Base-by-base conservation (phyloP, 2,329 filamentous ascomycete genomes). In the Aspergillus cejpii region DNA sequence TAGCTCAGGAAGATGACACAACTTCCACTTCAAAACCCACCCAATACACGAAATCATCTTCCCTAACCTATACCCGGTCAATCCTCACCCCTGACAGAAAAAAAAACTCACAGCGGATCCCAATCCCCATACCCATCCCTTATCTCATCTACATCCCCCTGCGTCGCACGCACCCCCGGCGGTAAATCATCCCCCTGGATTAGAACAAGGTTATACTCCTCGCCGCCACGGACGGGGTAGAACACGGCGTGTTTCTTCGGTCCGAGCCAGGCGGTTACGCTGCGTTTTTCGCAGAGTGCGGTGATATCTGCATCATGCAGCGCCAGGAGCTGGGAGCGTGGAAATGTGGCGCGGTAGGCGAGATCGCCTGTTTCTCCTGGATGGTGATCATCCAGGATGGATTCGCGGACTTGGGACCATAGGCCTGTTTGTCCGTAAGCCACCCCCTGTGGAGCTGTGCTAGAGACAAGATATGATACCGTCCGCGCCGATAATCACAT, bases 21-120 rank as follows among this genome's bases (percentile, higher is more conserved):
- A 60, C 57, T 79, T 82, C 83, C 82, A 86, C 59, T 84, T 85
- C 24, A 78, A 73, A 0, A 84, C 79, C 0, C 65, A 69, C 27
- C 76, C 71, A 0, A 83, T 78, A 24, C 72, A 69, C 1, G 65
- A 63, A 3, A 74, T 59, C 19, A 74, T 62, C 20, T 58, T 57
- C 27, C 37, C 37, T 6, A 56, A 17, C 14, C 53, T 56, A 41
- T 8, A 23, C 15, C 27, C 17, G 1, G 2, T 10, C 19, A 26
- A 7, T 23, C 10, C 20, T 20, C 2, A 10, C 6, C 8, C 5
- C 1, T 2, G 12, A 21, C 10, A 7, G 6, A 5, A 21, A n/a
- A n/a, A 5, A 2, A 14, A 6, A 24, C 50, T 28, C 19, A 56
- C 55, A 39, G 50, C 1, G 79, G 78, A 62, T 85, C 80, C 82